Evolutionary conservation across 306 rosid genomes (phyloP).

Genomic region (Alnus glutinosa): DNA sequence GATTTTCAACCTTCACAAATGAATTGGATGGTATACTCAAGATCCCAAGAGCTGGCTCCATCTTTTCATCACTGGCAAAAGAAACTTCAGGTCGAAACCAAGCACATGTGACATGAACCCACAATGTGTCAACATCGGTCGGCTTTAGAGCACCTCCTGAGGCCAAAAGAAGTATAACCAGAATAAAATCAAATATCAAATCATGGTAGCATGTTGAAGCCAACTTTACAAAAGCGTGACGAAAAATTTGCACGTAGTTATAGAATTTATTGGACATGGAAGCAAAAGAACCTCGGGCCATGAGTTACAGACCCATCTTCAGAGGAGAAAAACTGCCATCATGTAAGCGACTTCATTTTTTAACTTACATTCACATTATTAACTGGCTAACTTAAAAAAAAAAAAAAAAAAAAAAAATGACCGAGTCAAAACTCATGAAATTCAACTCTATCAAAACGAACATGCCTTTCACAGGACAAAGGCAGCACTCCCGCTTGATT

Average conservation of each 20-base stretch:
- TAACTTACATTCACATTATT: neutral
- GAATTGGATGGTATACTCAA: slow-evolving; percentile 97
- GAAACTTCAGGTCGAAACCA: slow-evolving; percentile 99
- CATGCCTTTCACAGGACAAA: slow-evolving; percentile 95
- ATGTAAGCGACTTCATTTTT: neutral
- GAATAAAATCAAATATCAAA: slow-evolving; percentile 25
- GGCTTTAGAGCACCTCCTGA: slow-evolving; percentile 99
- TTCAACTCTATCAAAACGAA: slow-evolving; percentile 24
- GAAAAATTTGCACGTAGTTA: slow-evolving; percentile 10
- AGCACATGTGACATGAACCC: slow-evolving; percentile 99
- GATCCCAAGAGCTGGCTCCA: slow-evolving; percentile 99
- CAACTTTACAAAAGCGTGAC: slow-evolving; percentile 20
- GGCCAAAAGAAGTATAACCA: slow-evolving; percentile 27
- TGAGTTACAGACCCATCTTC: neutral
- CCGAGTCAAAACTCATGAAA: slow-evolving; percentile 8
- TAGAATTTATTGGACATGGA: slow-evolving; percentile 1
- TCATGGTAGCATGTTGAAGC: slow-evolving; percentile 12
- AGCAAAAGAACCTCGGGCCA: slow-evolving; percentile 12
- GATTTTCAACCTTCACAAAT: slow-evolving; percentile 79
- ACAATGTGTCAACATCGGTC: slow-evolving; percentile 83
- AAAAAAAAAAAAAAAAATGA: neutral
- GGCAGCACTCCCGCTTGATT: slow-evolving; percentile 92
- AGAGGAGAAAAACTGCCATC: neutral
- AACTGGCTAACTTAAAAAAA: neutral
- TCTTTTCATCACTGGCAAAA: slow-evolving; percentile 92